Evolutionary conservation across 768 basidiomycete species (phyloP).

Genomic region (Crassisporium funariophilum): DNA sequence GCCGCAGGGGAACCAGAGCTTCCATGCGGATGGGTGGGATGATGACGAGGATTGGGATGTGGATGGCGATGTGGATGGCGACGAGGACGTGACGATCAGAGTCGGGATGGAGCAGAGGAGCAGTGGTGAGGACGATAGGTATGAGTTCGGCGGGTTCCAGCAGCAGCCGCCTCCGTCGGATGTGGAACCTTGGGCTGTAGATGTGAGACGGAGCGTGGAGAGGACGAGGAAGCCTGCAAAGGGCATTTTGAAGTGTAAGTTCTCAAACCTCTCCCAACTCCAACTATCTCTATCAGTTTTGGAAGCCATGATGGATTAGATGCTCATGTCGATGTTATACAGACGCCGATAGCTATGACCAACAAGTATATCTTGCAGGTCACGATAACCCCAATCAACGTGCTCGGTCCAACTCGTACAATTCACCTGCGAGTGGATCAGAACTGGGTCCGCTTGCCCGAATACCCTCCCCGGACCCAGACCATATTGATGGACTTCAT

Average conservation of each 20-base stretch:
- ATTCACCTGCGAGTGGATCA: conserved; percentile 49
- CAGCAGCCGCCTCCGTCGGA: conserved; percentile 18
- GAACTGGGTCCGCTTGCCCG: conserved; percentile 79
- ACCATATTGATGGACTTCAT: conserved; percentile 86
- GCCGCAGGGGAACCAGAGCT: conserved; percentile 32
- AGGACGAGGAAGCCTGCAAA: conserved; percentile 63
- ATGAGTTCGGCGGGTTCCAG: conserved; percentile 12
- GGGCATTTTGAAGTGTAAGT: conserved; percentile 90
- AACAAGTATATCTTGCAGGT: conserved; percentile 56
- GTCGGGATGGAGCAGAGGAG: conserved; percentile 52
- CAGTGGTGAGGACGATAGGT: conserved; percentile 46
- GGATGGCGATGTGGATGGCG: conserved; percentile 56
- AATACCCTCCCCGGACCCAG: conserved; percentile 82
- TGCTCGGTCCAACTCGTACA: conserved; percentile 83
- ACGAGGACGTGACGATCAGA: conserved; percentile 76
- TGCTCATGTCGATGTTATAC: conserved; percentile 9
- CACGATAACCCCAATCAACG: conserved; percentile 48
- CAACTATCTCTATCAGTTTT: background rate
- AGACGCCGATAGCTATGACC: conserved; percentile 75
- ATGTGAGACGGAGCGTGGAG: conserved; percentile 74
- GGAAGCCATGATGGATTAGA: no score
- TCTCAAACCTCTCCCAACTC: conserved; percentile 4
- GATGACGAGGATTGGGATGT: conserved; percentile 81
- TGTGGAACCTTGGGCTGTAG: conserved; percentile 74
- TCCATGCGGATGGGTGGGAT: conserved; percentile 69